phyloP scores from a whole-genome alignment of 306 rosid species.

The Medicago ruthenica region DNA sequence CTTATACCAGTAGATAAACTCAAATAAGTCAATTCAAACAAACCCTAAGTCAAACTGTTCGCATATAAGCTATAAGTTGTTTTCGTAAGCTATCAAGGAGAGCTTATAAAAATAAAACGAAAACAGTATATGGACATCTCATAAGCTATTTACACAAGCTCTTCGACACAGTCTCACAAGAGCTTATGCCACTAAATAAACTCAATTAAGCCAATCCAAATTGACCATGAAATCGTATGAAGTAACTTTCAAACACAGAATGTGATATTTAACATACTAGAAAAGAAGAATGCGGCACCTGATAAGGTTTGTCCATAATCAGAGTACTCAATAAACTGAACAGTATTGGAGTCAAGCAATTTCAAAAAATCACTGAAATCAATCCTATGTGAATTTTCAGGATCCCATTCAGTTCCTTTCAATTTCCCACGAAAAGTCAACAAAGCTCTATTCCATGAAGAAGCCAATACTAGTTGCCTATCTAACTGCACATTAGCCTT shows the following conservation, averaged over 20 bases:
- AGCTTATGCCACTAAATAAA: not conserved
- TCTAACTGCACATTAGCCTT: constrained; percentile 87
- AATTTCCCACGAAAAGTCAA: constrained; percentile 78
- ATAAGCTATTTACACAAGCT: not conserved
- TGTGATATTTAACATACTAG: not conserved
- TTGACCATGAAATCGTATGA: not conserved
- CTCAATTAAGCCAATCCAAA: not conserved
- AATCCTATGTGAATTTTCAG: constrained; percentile 84
- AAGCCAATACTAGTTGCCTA: constrained; percentile 98
- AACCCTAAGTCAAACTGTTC: not conserved
- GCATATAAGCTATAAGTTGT: not conserved
- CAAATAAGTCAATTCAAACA: no score
- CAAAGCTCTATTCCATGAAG: constrained; percentile 82
- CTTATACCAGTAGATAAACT: no score
- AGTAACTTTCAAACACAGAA: not conserved
- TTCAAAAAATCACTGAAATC: constrained; percentile 81
- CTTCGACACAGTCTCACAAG: not conserved
- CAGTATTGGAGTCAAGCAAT: constrained; percentile 79
- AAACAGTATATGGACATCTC: not conserved
- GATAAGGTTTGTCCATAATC: constrained; percentile 90
- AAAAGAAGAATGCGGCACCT: constrained; percentile 52
- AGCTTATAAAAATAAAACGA: not conserved
- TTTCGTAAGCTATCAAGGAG: not conserved
- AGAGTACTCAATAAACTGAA: constrained; percentile 86
- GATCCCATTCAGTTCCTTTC: constrained; percentile 95